Evolutionary conservation across 2,329 filamentous ascomycete species (phyloP), one percentile per base, ranked within the genome.

Genomic region (Thielaviopsis populi): DNA sequence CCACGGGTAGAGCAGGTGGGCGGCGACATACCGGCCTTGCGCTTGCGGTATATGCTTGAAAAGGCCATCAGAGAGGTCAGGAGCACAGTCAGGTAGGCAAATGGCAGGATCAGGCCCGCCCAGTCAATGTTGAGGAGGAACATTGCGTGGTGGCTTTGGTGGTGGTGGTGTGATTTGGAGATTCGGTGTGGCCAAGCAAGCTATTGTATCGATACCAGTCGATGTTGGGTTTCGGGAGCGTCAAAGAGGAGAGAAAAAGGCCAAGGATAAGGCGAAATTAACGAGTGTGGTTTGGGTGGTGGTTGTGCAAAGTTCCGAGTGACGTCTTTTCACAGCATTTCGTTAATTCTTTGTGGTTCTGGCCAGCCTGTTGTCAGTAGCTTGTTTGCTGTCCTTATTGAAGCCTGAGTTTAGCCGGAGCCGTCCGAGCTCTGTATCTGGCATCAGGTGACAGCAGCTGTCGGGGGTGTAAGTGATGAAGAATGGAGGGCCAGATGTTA

Each of bases 61-160:
- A 99, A 99, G 68, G 90, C 94, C 73, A 88, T 86, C 69, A 99
- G 83, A 42, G 91, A 92, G 71, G 91, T 90, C 71, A 89, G 81
- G 63, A 99, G 85, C 66, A 97, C 88, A 69, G 84, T 80, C 66
- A 99, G 81, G 76, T 99, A 99, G 76, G 89, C 86, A 72, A 96
- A 83, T 66, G 94, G 92, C 71, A 96, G 83, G 72, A 84, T 79
- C 67, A 97, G 86, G 76, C 88, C 87, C 76, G 88, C 78, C 90
- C 90, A 95, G 80, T 95, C 83, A 69, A 85, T 74, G 67, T 76
- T 74, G 69, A 81, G 75, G 65, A 73, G 72, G 65, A 79, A 75
- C 78, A 83, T 82, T 22, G 22, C 7, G 46, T 27, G 22, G 46
- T 27, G 3, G 46, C 15, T 50, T 50, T 50, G 66, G 68, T 73